Evolutionary conservation across 352 stramenopile species (phyloP).

Genomic region (Blastocystis sp.): DNA sequence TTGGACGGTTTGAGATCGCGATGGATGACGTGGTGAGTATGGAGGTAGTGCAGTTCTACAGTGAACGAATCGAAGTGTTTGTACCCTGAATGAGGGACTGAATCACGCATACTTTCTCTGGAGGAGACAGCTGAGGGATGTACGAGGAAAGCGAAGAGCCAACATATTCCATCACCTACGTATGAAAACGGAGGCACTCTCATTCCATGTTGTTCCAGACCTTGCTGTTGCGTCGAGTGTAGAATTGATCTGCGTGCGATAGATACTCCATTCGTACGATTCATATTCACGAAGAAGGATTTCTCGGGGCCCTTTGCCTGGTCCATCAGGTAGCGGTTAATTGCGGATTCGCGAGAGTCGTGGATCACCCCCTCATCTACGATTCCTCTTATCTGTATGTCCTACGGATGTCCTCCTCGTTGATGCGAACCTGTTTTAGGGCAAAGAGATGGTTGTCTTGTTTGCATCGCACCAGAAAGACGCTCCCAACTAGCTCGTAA

Average conservation of each 20-base stretch:
- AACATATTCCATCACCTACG: constrained; percentile 12
- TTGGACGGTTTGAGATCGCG: constrained; percentile 86
- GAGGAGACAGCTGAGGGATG: not conserved
- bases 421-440: constrained; percentile 42
- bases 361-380: not conserved
- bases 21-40: constrained; percentile 87
- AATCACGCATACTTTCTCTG: not conserved
- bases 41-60: constrained; percentile 77
- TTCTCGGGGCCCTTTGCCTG: not conserved
- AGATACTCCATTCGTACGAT: not conserved
- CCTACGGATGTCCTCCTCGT: not conserved
- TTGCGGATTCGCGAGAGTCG: not conserved
- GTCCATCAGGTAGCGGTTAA: not conserved
- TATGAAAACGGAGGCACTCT: not conserved
- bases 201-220: constrained; percentile 46
- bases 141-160: not conserved
- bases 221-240: not conserved
- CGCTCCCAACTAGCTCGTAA: constrained; percentile 36
- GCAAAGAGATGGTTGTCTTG: not conserved
- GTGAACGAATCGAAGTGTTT: not conserved
- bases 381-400: not conserved
- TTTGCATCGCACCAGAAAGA: constrained; percentile 2
- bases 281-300: constrained; percentile 26
- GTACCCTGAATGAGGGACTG: constrained; percentile 53
- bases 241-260: constrained; percentile 39